Conservation (phyloP, 129 eudicot genomes). For the Daucus carota region DNA sequence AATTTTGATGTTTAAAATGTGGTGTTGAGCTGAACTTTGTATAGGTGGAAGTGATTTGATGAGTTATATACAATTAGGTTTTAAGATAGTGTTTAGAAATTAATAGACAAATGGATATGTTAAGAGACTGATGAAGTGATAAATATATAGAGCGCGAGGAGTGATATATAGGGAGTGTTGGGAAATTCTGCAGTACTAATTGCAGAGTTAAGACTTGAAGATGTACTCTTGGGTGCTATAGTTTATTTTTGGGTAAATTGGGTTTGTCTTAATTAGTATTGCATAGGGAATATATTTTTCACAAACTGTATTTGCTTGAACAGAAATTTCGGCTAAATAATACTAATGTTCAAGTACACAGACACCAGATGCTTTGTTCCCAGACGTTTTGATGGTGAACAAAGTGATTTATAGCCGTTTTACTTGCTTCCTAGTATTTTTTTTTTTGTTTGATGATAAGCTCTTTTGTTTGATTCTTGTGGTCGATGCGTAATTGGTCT, state of each 20-base stretch:
- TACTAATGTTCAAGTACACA: neutral
- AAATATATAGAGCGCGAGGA: no score
- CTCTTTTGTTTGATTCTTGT: neutral
- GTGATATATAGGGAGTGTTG: no score
- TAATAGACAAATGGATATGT: no score
- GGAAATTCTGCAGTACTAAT: no score
- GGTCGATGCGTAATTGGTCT: neutral
- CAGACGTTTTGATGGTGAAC: neutral
- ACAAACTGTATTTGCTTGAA: neutral
- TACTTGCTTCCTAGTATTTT: neutral
- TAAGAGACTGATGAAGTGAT: no score
- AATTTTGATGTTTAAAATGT: no score
- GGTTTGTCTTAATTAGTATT: neutral
- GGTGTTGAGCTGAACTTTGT: no score
- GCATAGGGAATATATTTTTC: neutral
- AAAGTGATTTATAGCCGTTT: neutral
- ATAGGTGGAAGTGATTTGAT: no score
- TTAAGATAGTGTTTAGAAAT: no score
- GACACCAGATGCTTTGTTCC: neutral
- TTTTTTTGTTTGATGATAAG: neutral
- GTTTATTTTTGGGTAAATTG: neutral
- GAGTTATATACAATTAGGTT: no score
- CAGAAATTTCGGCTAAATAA: neutral
- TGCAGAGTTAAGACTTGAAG: neutral
- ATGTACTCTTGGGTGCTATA: neutral